Evolutionary conservation across 164 flowering plant species (phyloP), one percentile per base, ranked within the genome.

Genomic region (Vitis rupestris): DNA sequence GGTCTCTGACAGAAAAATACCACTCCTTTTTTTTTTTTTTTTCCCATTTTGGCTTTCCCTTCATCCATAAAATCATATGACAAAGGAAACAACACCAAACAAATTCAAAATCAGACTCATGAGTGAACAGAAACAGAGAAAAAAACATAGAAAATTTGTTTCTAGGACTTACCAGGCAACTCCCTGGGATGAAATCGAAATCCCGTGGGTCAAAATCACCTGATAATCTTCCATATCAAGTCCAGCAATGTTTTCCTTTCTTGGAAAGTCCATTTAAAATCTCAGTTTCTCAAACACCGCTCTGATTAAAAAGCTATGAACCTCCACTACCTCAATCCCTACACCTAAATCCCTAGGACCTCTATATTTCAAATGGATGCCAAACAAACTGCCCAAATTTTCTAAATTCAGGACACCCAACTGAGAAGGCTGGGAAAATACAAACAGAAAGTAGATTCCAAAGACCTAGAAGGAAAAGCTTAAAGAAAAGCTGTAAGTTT

Each of bases 111-210:
- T 16, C 52, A 15, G 2, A 13, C 9, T 44, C 47, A 27, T 6
- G 57, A 8, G 56, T 29, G 30, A 60, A 44, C n/a, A 56, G 14
- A 65, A 16, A 8, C 51, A 70, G 64, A 2, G 19, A 50, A 60
- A 37, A 14, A 50, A 29, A 27, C 31, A 50, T 19, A 50, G 14
- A 56, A 69, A 72, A 47, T 47, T 27, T 14, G 51, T 59, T 27
- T 37, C 13, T 3, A n/a, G 61, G 17, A n/a, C 89, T 80, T 78
- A 93, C 98, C 67, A 17, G 99, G 98, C 68, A 95, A 80, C 53
- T 95, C 97, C 99, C 99, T 92, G 10, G 98, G 99, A 78, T 95
- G 98, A 68, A 87, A 85, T 81, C 19, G 19, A 17, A 17, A 17
- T 17, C 19, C 19, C 19, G 19, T 95, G 91, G 78, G 93, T 92